Base-by-base conservation (phyloP, 371 early-diverging fungal genomes). In the Mucor circinelloides region DNA sequence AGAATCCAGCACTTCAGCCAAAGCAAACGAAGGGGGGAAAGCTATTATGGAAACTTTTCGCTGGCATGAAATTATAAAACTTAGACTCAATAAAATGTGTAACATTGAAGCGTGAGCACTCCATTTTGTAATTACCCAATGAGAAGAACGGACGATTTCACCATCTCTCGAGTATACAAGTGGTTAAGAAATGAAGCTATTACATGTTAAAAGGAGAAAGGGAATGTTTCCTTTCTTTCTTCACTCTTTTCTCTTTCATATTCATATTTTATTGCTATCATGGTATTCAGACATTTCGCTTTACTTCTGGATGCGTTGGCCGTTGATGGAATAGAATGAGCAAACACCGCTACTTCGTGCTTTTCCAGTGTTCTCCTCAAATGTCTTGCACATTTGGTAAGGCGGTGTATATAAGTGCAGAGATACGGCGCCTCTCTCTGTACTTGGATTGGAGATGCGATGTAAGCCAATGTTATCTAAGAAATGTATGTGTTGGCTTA, bases 401-500 rank as follows among this genome's bases (percentile, higher is more conserved):
- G 97, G 96, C 21, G 97, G 97, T 9, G 95, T 91, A 79, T 97
- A 97, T 30, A 97, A 83, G 72, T 97, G 97, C 31, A 97, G 86
- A 5, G 97, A 95, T 27, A 97, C 90, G 17, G 96, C 91, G 44
- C 85, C 86, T 3, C 55, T 59, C n/a, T 70, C 63, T n/a, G 56
- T 21, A 46, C 82, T 82, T 19, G 90, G 89, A 83, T 96, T 96
- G 32, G 89, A 76, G 31, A 97, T 90, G 46, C 94, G 86, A 81
- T 97, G 97, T 34, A 95, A 80, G 34, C 97, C 97, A 44, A 96
- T 88, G 60, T 88, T 88, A 74, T 95, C 92, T 89, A 69, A 19
- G 32, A 34, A 13, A 57, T 46, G 36, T 46, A n/a, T 7, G 10
- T 46, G 8, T 52, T 52, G 25, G 52, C 52, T 52, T 52, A 52